Evolutionary conservation across 202 grass and related monocot genomes (phyloP), one percentile per base, ranked within the genome.

Genomic region (Setaria italica): DNA sequence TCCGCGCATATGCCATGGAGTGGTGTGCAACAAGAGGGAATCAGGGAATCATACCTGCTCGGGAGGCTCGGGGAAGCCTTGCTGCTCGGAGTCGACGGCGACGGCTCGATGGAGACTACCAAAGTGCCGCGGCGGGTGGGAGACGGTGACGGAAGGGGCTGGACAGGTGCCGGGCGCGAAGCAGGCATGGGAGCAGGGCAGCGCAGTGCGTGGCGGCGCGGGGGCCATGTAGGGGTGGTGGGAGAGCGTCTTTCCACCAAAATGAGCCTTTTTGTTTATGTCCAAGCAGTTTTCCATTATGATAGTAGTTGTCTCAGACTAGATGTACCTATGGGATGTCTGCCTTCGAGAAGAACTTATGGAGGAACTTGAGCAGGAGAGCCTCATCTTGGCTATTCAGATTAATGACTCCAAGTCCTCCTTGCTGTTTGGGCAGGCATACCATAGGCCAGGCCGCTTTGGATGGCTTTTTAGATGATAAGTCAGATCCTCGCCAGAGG

Each of bases 71-170:
- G 90, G 49, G 15, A 88, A 88, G 59, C 79, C 88, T 46, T 85
- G 58, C 82, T 88, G 89, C 39, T 89, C 88, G 74, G 91, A 86
- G 5, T 91, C 96, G 10, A 92, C 84, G 41, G 93, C 86, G 41
- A 94, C 66, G 49, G 96, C 90, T 54, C 89, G 86, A 78, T n/a
- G n/a, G n/a, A 59, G 8, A 72, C 42, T 41, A 62, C 46, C 1
- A 49, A 67, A 37, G 37, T 11, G 63, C 89, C 70, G 63, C 39
- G 88, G 45, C 47, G 19, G 46, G 79, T n/a, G 41, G 83, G 80
- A 89, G 71, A 62, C 78, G 43, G 86, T 49, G 82, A 54, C 14
- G 30, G 20, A 9, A 56, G 50, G 41, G 67, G 45, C 32, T 25
- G 63, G 6, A 33, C 63, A 76, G 4, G 3, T 12, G 25, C 51